Evolutionary conservation across 495 filamentous ascomycete species (phyloP).

Genomic region (Viridothelium virens): DNA sequence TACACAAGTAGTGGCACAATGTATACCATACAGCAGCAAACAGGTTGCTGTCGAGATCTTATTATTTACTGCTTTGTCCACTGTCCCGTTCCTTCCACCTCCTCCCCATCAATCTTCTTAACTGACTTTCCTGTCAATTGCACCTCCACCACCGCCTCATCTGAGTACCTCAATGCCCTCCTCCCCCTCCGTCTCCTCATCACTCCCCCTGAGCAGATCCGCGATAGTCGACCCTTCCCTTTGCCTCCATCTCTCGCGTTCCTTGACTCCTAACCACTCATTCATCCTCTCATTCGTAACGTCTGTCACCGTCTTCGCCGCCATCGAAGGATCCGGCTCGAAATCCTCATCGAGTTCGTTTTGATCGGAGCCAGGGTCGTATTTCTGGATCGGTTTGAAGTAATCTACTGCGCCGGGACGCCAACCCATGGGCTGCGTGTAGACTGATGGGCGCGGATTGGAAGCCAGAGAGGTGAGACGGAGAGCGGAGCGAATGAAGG

Average conservation of each 20-base stretch:
- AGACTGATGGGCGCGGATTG: not conserved
- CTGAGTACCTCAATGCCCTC: not conserved
- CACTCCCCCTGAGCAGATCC: not conserved
- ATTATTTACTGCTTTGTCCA: not conserved
- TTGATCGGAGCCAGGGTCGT: not conserved
- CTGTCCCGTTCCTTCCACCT: not conserved
- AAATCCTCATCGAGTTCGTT: not conserved
- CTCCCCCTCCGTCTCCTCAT: not conserved
- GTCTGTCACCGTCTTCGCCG: not conserved
- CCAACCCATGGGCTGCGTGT: not conserved
- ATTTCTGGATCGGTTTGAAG: conserved; percentile 4
- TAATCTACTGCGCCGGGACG: not conserved
- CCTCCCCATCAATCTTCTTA: not conserved
- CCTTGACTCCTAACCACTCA: not conserved
- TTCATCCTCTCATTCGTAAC: conserved; percentile 8
- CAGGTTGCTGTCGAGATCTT: not conserved
- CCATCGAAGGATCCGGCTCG: not conserved
- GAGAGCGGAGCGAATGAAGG: not conserved
- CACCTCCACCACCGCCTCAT: not conserved
- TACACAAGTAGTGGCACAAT: not conserved
- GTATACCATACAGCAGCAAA: not conserved
- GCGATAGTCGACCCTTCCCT: not conserved
- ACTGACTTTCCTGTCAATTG: not conserved
- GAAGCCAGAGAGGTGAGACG: not conserved
- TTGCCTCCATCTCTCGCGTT: not conserved